A percentile compares a stretch with the other conserved stretches of the same genome.
Evolutionary conservation across 2,329 filamentous ascomycete genomes (phyloP).

Genomic region (Colletotrichum paranaense): DNA sequence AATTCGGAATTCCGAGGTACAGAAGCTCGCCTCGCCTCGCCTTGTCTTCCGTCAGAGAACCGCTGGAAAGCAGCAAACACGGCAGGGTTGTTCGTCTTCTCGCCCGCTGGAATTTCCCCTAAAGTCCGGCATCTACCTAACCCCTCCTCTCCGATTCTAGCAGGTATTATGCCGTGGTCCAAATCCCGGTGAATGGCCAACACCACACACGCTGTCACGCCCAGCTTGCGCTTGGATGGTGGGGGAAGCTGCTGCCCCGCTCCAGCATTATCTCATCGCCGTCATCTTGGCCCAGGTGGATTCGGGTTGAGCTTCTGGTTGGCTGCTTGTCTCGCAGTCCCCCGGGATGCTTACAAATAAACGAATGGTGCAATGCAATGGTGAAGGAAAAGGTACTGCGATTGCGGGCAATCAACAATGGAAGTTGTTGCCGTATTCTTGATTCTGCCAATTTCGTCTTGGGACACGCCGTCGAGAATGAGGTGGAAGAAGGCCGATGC

Average conservation of each 20-base stretch:
- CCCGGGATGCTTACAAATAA: conserved; percentile 28
- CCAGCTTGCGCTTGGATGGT: conserved; percentile 20
- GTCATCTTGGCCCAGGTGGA: conserved; percentile 24
- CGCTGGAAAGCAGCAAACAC: background rate
- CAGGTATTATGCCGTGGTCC: background rate
- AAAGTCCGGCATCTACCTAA: background rate
- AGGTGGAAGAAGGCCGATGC: background rate
- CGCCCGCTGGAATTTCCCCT: background rate
- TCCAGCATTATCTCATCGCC: conserved; percentile 22
- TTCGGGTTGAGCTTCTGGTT: conserved; percentile 17
- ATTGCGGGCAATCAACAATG: too few relatives aligned
- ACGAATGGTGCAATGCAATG: background rate
- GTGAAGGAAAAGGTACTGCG: background rate
- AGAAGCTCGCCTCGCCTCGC: conserved; percentile 29
- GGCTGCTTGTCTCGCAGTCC: background rate
- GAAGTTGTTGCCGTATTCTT: background rate
- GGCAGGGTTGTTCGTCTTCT: background rate
- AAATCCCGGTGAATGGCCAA: background rate
- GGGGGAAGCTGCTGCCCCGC: conserved; percentile 29
- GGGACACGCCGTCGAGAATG: background rate
- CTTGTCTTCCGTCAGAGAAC: background rate
- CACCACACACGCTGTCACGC: background rate
- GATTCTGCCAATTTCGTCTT: background rate
- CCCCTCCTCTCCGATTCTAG: background rate
- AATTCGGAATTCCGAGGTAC: conserved; percentile 32